Percentiles rank a stretch among this genome's conserved stretches.
Conservation (phyloP, 805 yeast species). For the Groenewaldozyma salmanticensis region DNA sequence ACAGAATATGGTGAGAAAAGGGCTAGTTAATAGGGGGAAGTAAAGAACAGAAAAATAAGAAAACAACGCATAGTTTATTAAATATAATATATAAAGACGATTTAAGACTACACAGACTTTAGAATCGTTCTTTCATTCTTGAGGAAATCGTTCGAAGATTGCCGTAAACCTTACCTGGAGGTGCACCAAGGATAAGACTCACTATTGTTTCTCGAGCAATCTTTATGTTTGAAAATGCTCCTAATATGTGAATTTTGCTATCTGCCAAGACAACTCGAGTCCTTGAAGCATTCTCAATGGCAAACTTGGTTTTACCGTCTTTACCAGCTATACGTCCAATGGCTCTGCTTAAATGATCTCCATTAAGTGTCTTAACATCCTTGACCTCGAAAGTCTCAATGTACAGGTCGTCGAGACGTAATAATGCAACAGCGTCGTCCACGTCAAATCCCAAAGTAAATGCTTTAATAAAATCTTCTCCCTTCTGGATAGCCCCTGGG, state of each 20-base stretch:
- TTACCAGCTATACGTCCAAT: constrained; percentile 99
- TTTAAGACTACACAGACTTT: too few relatives aligned
- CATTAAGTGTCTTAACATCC: constrained; percentile 90
- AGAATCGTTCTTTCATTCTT: constrained; percentile 92
- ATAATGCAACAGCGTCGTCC: constrained; percentile 91
- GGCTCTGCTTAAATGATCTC: constrained; percentile 96
- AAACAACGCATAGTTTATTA: too few relatives aligned
- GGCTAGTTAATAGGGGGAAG: constrained; percentile 32
- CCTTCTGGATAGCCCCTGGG: constrained; percentile 92
- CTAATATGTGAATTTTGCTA: constrained; percentile 89
- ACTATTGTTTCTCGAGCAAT: constrained; percentile 99
- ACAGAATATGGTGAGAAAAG: constrained; percentile 56
- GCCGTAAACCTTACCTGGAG: constrained; percentile 97
- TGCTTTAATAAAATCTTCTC: constrained; percentile 94
- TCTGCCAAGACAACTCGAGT: constrained; percentile 97
- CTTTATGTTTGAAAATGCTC: constrained; percentile 93
- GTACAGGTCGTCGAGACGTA: constrained; percentile 90
- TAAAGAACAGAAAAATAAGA: too few relatives aligned
- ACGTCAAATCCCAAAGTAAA: constrained; percentile 94
- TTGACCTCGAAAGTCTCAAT: constrained; percentile 95
- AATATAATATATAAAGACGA: too few relatives aligned
- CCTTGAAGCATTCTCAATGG: constrained; percentile 96
- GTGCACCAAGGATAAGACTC: constrained; percentile 88
- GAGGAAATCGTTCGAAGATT: constrained; percentile 95
- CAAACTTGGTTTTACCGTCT: constrained; percentile 97